These are phyloP conservation scores for Maudiozyma barnettii DNA, from an alignment of 805 yeast genomes.

Conservation along the genomic window DNA sequence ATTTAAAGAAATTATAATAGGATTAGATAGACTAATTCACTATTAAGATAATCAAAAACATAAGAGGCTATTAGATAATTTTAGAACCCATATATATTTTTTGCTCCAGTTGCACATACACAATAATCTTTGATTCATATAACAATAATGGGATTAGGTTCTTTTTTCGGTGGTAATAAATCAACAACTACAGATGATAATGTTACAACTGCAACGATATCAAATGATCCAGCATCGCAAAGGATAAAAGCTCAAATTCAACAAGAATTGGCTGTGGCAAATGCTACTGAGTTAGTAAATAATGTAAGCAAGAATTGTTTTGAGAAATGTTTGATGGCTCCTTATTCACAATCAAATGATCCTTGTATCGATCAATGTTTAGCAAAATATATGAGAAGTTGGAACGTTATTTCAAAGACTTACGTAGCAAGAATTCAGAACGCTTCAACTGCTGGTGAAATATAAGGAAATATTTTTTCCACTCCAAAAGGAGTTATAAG, in stretches of 20 bases:
- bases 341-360: constrained; percentile 50
- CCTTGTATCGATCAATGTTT: constrained; percentile 69
- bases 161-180: constrained; percentile 1
- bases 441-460: constrained; percentile 30
- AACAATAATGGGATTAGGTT: constrained; percentile 4
- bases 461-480: constrained; percentile 11
- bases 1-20: too few species aligned
- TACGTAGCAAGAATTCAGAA: constrained; percentile 70
- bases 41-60: too few species aligned
- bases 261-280: constrained; percentile 82
- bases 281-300: constrained; percentile 79
- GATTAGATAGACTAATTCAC: too few species aligned
- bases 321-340: constrained; percentile 61
- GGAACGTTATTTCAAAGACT: constrained; percentile 75
- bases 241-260: constrained; percentile 62
- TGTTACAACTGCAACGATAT: constrained; percentile 8
- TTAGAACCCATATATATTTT: too few species aligned
- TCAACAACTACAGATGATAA: neutral
- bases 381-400: constrained; percentile 80
- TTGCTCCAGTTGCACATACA: too few species aligned
- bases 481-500: too few species aligned
- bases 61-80: too few species aligned
- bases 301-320: constrained; percentile 82
- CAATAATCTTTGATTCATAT: neutral
- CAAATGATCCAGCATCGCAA: constrained; percentile 39